phyloP scores from a whole-genome alignment of 805 yeast species.

The Wickerhamomyces hampshirensis region DNA sequence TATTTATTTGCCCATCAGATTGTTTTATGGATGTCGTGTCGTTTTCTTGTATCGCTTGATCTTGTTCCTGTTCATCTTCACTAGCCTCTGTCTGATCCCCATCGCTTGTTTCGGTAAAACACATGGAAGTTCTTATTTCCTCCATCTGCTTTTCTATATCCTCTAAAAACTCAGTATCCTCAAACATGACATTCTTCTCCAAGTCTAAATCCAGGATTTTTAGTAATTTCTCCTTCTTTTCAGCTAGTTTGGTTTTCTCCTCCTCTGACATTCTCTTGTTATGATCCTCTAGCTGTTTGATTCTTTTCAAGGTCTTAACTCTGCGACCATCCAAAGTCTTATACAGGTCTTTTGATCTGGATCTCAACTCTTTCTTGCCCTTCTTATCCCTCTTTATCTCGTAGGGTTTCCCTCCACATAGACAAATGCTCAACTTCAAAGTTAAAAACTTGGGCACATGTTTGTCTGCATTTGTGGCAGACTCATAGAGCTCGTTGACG shows the following conservation, averaged over 20 bases:
- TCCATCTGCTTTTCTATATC: slow-evolving; percentile 34
- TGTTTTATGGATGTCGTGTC: too few species aligned
- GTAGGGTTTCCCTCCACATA: slow-evolving; percentile 51
- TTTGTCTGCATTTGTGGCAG: not conserved
- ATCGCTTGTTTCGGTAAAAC: slow-evolving; percentile 2
- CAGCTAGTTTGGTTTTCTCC: slow-evolving; percentile 21
- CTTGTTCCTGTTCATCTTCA: not conserved
- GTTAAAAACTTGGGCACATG: slow-evolving; percentile 9
- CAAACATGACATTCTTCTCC: slow-evolving; percentile 27
- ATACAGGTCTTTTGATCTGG: slow-evolving; percentile 28
- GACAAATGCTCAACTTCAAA: slow-evolving; percentile 30
- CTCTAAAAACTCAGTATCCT: slow-evolving; percentile 33
- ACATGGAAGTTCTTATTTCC: slow-evolving; percentile 25
- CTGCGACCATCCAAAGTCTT: slow-evolving; percentile 38
- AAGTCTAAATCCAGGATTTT: slow-evolving; percentile 28
- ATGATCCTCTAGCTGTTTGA: slow-evolving; percentile 31
- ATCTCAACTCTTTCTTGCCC: slow-evolving; percentile 18
- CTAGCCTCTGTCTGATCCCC: not conserved
- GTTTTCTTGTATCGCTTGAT: not conserved
- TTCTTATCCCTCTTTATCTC: too few species aligned
- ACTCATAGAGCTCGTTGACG: slow-evolving; percentile 10
- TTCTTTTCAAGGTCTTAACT: slow-evolving; percentile 30
- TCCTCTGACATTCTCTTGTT: slow-evolving; percentile 15
- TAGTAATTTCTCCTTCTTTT: slow-evolving; percentile 33
- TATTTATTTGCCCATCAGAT: too few species aligned